Conservation (phyloP, 2,329 filamentous ascomycete genomes). For the Drechmeria coniospora region DNA sequence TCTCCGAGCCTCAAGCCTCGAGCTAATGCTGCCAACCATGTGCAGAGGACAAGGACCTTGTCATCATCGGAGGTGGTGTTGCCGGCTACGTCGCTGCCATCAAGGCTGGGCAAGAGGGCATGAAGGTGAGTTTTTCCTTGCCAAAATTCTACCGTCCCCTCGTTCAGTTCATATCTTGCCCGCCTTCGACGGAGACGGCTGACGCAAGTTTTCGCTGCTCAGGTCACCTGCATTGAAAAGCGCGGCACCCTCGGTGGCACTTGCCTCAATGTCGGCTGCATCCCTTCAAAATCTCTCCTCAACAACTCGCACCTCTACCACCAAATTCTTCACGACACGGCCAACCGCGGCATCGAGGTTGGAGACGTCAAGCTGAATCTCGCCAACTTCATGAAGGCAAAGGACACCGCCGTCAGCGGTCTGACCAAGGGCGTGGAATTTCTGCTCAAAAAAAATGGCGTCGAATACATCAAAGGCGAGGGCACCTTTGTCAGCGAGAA, state of each 20-base stretch:
- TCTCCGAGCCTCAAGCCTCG: neutral
- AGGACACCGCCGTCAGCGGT: conserved; percentile 76
- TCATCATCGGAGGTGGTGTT: conserved; percentile 96
- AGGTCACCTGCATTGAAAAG: conserved; percentile 98
- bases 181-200: too few relatives aligned
- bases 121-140: conserved; percentile 51
- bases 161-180: neutral
- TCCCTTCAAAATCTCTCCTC: conserved; percentile 96
- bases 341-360: conserved; percentile 93
- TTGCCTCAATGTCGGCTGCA: conserved; percentile 97
- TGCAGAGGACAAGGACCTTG: conserved; percentile 82
- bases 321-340: conserved; percentile 91
- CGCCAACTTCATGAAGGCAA: conserved; percentile 92
- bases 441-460: conserved; percentile 97
- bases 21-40: neutral
- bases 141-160: conserved; percentile 4
- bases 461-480: conserved; percentile 92
- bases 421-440: conserved; percentile 97
- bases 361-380: conserved; percentile 95
- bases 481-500: conserved; percentile 78
- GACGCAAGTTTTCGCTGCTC: conserved; percentile 3
- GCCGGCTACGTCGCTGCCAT: conserved; percentile 98
- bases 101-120: conserved; percentile 92
- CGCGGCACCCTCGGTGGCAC: conserved; percentile 88
- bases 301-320: conserved; percentile 99